A percentile compares a stretch with the other conserved stretches of the same genome.
Evolutionary conservation across 345 rosid species (phyloP).

Genomic region (Brassica cretica): DNA sequence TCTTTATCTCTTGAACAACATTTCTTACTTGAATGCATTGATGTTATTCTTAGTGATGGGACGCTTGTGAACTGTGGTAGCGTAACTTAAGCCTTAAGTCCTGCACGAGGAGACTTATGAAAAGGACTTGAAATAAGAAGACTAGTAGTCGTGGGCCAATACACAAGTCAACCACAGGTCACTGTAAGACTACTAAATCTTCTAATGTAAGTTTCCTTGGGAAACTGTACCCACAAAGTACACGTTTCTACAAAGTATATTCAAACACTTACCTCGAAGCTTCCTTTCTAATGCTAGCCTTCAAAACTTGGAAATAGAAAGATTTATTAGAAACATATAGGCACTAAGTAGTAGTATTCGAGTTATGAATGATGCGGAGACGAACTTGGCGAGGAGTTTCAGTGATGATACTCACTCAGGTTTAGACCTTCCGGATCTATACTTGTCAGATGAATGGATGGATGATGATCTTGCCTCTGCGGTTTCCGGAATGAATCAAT

Average conservation of each 20-base stretch:
- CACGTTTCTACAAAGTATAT: constrained; percentile 1
- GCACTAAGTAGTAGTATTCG: neutral
- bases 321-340: neutral
- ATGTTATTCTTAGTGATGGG: neutral
- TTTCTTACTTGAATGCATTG: neutral
- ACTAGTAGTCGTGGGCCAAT: constrained; percentile 30
- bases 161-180: constrained; percentile 41
- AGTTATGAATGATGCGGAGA: constrained; percentile 26
- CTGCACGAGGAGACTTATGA: constrained; percentile 19
- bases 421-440: constrained; percentile 58
- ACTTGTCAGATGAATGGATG: constrained; percentile 55
- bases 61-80: neutral
- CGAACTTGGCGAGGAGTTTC: constrained; percentile 28
- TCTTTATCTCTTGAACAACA: neutral
- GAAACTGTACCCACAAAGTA: constrained; percentile 11
- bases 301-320: neutral
- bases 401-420: constrained; percentile 35
- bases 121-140: neutral
- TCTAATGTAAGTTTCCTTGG: constrained; percentile 32
- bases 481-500: constrained; percentile 41
- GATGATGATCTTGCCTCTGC: constrained; percentile 46
- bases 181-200: constrained; percentile 13
- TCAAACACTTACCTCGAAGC: constrained; percentile 18
- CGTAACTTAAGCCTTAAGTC: constrained; percentile 28
- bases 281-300: constrained; percentile 21